phyloP scores from a whole-genome alignment of 2,329 filamentous ascomycete genomes.

The Arthrobotrys sinensis region DNA sequence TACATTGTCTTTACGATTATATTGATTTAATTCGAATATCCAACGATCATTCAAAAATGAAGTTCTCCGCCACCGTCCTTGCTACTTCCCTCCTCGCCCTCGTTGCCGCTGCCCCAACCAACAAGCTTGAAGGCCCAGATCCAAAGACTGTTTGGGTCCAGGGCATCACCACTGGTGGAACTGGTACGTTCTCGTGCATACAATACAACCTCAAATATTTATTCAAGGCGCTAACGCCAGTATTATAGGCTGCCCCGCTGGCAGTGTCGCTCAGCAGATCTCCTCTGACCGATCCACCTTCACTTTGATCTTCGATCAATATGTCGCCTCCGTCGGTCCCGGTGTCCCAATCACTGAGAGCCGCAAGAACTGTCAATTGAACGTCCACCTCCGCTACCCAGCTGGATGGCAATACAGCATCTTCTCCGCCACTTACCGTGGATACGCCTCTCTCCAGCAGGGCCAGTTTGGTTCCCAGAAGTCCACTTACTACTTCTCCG shows the following conservation, averaged over 20 bases:
- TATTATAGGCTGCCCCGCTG: conserved; percentile 69
- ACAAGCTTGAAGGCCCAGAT: conserved; percentile 64
- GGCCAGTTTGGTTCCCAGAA: conserved; percentile 71
- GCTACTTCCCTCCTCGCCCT: conserved; percentile 63
- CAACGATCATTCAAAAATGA: conserved; percentile 53
- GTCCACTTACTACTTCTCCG: conserved; percentile 73
- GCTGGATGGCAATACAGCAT: conserved; percentile 72
- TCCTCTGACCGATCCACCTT: conserved; percentile 68
- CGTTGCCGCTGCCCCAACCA: conserved; percentile 58
- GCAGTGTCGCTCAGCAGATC: conserved; percentile 68
- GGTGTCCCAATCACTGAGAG: conserved; percentile 68
- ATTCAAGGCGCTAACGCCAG: conserved; percentile 12
- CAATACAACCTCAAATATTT: background rate
- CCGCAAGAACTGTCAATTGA: conserved; percentile 73
- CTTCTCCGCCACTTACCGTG: conserved; percentile 72
- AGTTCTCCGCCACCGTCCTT: conserved; percentile 62
- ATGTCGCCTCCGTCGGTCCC: conserved; percentile 71
- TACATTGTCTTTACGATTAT: conserved; percentile 13
- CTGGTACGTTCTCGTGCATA: conserved; percentile 26
- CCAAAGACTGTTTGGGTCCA: conserved; percentile 68
- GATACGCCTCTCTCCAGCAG: conserved; percentile 70
- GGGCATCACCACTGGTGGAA: conserved; percentile 69
- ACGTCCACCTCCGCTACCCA: conserved; percentile 72
- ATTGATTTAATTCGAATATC: conserved; percentile 19
- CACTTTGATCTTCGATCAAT: conserved; percentile 72